A percentile compares a stretch with the other conserved stretches of the same genome.
phyloP scores from a whole-genome alignment of 2,329 filamentous ascomycete genomes.

The Magnaporthiopsis incrustans region DNA sequence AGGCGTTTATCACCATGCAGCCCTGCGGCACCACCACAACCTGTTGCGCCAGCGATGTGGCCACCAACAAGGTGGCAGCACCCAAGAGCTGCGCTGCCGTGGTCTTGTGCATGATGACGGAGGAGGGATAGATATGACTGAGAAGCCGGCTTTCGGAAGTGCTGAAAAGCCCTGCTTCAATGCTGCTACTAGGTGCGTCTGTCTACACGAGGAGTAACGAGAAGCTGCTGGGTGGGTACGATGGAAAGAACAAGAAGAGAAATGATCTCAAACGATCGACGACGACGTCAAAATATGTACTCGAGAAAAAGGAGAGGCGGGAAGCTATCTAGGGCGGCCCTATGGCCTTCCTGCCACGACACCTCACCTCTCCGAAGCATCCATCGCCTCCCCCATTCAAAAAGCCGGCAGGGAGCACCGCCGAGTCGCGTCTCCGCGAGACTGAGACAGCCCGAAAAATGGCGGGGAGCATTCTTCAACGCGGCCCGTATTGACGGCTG shows the following conservation, averaged over 20 bases:
- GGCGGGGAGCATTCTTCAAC: not conserved
- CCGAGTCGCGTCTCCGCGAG: not conserved
- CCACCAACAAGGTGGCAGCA: not conserved
- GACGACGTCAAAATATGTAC: not conserved
- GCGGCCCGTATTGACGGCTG: not conserved
- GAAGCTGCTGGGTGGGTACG: not conserved
- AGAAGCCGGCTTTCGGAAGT: too few relatives aligned
- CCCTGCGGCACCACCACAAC: not conserved
- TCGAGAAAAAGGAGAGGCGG: not conserved
- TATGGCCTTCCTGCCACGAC: not conserved
- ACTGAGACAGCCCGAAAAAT: not conserved
- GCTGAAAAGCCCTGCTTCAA: not conserved
- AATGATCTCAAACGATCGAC: not conserved
- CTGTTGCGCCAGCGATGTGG: not conserved
- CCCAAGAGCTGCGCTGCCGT: not conserved
- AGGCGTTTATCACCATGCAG: not conserved
- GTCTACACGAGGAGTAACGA: not conserved
- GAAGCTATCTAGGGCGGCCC: not conserved
- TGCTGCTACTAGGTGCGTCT: not conserved
- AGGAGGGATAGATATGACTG: not conserved
- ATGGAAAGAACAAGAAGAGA: not conserved
- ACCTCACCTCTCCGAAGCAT: not conserved
- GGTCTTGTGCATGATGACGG: not conserved
- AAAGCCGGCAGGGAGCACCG: not conserved
- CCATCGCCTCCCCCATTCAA: not conserved